Conservation (phyloP, 208 protist species). For the Vickermania ingenoplastis region DNA sequence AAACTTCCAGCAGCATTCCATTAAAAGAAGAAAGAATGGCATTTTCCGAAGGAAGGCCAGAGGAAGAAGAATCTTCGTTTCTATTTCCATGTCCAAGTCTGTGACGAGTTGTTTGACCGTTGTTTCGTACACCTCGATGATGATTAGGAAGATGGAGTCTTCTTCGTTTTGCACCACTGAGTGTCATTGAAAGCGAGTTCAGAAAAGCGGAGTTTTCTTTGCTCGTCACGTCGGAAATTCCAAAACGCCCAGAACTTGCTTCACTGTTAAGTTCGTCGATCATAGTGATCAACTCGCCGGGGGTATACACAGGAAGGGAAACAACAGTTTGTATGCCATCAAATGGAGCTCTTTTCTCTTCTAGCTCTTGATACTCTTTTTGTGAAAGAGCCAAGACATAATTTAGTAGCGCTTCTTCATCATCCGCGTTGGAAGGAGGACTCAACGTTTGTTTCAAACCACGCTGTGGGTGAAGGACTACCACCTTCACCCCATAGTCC, state of each 20-base stretch:
- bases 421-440: slow-evolving; percentile 1
- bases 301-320: not conserved
- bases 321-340: not conserved
- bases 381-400: slow-evolving; percentile 27
- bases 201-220: slow-evolving; percentile 39
- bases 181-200: slow-evolving; percentile 45
- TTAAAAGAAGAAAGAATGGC: slow-evolving; percentile 40
- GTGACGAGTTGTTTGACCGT: slow-evolving; percentile 43
- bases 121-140: slow-evolving; percentile 47
- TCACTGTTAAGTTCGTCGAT: slow-evolving; percentile 45
- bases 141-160: slow-evolving; percentile 53
- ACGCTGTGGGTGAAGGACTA: not conserved
- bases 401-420: slow-evolving; percentile 21
- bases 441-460: not conserved
- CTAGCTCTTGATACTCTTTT: no score
- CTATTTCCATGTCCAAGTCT: slow-evolving; percentile 8
- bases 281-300: slow-evolving; percentile 36
- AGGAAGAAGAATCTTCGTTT: not conserved
- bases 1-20: slow-evolving; percentile 58
- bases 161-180: slow-evolving; percentile 48
- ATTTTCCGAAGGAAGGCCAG: slow-evolving; percentile 19
- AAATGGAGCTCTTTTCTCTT: no score
- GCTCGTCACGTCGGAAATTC: slow-evolving; percentile 17
- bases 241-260: slow-evolving; percentile 6
- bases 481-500: not conserved